These are phyloP conservation scores for Myrmaecium sp. DNA, from an alignment of 2,329 filamentous ascomycete genomes.

Conservation along the genomic window DNA sequence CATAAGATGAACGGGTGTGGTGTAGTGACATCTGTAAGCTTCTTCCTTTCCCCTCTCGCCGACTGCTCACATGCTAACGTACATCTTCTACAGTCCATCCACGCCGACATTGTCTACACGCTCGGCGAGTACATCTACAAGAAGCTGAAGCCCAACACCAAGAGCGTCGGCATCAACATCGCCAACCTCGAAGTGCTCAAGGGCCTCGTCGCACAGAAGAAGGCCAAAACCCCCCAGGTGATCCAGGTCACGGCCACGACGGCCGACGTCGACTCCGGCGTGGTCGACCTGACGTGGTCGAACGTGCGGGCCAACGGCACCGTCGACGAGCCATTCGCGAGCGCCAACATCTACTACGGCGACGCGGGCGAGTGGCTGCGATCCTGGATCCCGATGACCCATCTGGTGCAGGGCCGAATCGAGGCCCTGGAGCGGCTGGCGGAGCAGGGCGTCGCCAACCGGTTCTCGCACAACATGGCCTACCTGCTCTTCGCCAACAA, in stretches of 20 bases:
- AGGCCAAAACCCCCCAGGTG: slow-evolving; percentile 4
- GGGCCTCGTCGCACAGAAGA: slow-evolving; percentile 7
- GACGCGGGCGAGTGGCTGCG: no score
- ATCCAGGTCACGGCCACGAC: slow-evolving; percentile 5
- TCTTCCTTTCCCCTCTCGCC: slow-evolving; percentile 1
- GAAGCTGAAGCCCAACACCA: slow-evolving; percentile 2
- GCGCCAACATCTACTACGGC: slow-evolving; percentile 8
- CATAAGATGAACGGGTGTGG: slow-evolving; percentile 28
- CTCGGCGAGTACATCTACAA: slow-evolving; percentile 13
- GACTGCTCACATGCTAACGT: slow-evolving; percentile 2
- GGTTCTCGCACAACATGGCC: slow-evolving; percentile 15
- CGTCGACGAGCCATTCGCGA: slow-evolving; percentile 8
- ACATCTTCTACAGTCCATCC: slow-evolving; percentile 12
- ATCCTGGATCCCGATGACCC: slow-evolving; percentile 13
- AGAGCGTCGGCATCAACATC: slow-evolving; percentile 19
- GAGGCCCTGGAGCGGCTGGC: slow-evolving; percentile 13
- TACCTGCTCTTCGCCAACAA: slow-evolving; percentile 19
- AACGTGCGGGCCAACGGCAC: slow-evolving; percentile 13
- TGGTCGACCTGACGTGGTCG: slow-evolving; percentile 4
- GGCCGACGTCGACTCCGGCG: slow-evolving; percentile 3
- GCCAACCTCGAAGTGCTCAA: slow-evolving; percentile 20
- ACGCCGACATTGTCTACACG: slow-evolving; percentile 18
- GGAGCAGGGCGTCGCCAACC: slow-evolving; percentile 13
- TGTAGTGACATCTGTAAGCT: slow-evolving; percentile 28
- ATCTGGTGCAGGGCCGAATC: slow-evolving; percentile 17